Conservation (phyloP, 2,329 filamentous ascomycete species). For the Lachnellula arida region DNA sequence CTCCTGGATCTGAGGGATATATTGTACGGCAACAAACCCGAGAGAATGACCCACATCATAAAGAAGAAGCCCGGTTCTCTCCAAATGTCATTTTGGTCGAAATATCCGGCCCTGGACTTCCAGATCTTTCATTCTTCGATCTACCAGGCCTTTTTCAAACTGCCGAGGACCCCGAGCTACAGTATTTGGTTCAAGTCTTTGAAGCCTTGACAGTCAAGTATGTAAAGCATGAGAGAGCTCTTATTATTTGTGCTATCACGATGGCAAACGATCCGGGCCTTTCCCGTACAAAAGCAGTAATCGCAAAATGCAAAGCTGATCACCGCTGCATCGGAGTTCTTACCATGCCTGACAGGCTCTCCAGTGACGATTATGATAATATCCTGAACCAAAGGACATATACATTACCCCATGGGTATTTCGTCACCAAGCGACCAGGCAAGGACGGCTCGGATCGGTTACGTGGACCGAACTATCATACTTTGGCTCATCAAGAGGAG, state of each 20-base stretch:
- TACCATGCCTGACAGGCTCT: constrained; percentile 78
- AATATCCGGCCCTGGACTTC: constrained; percentile 66
- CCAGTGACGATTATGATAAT: constrained; percentile 53
- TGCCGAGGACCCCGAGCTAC: constrained; percentile 56
- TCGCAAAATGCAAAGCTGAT: constrained; percentile 52
- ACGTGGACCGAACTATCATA: constrained; percentile 33
- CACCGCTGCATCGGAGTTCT: constrained; percentile 67
- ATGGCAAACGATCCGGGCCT: constrained; percentile 77
- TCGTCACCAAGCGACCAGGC: constrained; percentile 66
- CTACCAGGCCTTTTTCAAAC: constrained; percentile 78
- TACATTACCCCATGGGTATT: constrained; percentile 68
- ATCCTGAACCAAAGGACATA: constrained; percentile 60
- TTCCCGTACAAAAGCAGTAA: constrained; percentile 63
- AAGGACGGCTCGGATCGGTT: not conserved
- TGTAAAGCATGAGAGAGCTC: constrained; percentile 61
- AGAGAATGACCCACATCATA: constrained; percentile 23
- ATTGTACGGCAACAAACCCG: no score
- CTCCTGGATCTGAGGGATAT: constrained; percentile 18
- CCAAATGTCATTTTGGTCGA: constrained; percentile 77
- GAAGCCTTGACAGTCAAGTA: constrained; percentile 67
- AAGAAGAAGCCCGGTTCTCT: constrained; percentile 60
- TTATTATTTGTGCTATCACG: constrained; percentile 71
- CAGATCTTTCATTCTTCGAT: constrained; percentile 78
- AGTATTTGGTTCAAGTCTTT: constrained; percentile 64
- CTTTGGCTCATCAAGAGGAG: constrained; percentile 45